Evolutionary conservation across 345 rosid genomes (phyloP).

Genomic region (Zanthoxylum bungeanum): DNA sequence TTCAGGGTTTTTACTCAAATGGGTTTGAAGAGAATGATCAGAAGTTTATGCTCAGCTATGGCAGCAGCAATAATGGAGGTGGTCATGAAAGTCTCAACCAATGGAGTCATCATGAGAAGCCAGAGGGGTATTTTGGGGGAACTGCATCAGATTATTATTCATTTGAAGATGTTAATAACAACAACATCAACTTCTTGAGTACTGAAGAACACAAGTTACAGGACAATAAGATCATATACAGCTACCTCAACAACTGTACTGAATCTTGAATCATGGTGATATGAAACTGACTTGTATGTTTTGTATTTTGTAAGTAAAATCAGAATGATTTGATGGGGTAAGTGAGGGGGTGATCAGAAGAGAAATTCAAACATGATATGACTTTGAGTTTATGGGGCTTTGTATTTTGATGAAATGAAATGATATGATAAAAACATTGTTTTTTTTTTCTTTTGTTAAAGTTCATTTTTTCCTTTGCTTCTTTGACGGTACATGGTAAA

Average conservation of each 20-base stretch:
- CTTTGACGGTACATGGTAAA: conserved; percentile 40
- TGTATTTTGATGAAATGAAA: conserved; percentile 27
- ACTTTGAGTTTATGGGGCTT: conserved; percentile 30
- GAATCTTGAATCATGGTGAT: conserved; percentile 2
- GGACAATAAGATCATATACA: conserved; percentile 43
- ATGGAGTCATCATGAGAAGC: conserved; percentile 39
- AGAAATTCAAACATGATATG: conserved; percentile 18
- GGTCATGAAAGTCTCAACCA: conserved; percentile 21
- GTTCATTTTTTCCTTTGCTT: conserved; percentile 18
- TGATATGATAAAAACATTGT: not conserved
- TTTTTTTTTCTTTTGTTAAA: conserved; percentile 12
- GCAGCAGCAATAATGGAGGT: conserved; percentile 12
- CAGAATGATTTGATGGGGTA: conserved; percentile 73
- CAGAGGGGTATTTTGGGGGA: conserved; percentile 37
- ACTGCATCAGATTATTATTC: conserved; percentile 32
- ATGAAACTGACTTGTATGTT: conserved; percentile 29
- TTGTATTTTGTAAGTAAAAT: conserved; percentile 34
- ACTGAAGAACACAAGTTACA: conserved; percentile 63
- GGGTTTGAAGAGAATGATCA: conserved; percentile 36
- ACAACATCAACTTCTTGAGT: conserved; percentile 17
- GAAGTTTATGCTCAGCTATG: conserved; percentile 35
- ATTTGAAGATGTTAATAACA: conserved; percentile 52
- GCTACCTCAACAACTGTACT: conserved; percentile 41
- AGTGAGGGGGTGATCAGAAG: conserved; percentile 27
- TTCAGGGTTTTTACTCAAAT: conserved; percentile 25